These are phyloP conservation scores for Cucurbitaria berberidis DNA, from an alignment of 2,329 filamentous ascomycete species.

Conservation along the genomic window DNA sequence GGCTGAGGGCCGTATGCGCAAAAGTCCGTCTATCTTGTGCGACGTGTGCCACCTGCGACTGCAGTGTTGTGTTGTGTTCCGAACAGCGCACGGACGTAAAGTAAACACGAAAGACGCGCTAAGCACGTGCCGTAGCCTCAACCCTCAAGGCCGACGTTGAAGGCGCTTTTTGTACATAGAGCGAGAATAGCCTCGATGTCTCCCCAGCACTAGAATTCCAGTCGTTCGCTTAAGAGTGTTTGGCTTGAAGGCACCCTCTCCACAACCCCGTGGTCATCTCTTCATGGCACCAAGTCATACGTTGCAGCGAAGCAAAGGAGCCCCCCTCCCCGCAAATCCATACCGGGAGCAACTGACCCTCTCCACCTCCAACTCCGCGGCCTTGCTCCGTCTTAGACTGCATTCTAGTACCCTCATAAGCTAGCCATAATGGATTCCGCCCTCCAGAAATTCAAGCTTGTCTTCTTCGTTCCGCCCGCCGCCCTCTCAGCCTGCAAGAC, in stretches of 20 bases:
- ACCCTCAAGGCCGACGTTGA: too few species aligned
- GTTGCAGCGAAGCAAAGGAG: not conserved
- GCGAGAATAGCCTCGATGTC: not conserved
- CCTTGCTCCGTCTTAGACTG: too few species aligned
- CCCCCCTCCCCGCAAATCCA: not conserved
- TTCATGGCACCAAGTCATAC: too few species aligned
- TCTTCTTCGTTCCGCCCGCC: conserved; percentile 53
- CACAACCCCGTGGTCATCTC: too few species aligned
- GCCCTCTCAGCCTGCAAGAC: conserved; percentile 49
- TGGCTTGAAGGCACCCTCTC: too few species aligned
- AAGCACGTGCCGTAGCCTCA: conserved; percentile 23
- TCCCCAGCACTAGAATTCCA: not conserved
- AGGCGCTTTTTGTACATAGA: too few species aligned
- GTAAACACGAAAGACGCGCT: conserved; percentile 29
- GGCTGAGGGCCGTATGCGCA: conserved; percentile 10
- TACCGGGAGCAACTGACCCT: not conserved
- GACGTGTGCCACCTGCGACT: conserved; percentile 13
- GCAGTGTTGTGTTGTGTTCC: conserved; percentile 22
- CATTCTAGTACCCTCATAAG: not conserved
- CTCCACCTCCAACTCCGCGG: not conserved
- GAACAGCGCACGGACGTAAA: conserved; percentile 24
- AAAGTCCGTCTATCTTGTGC: not conserved
- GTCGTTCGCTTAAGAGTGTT: not conserved
- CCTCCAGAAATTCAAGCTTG: conserved; percentile 49
- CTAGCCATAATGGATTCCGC: conserved; percentile 8